These are phyloP conservation scores for Ananas comosus DNA, from an alignment of 176 grass and related monocot genomes.

Conservation along the genomic window DNA sequence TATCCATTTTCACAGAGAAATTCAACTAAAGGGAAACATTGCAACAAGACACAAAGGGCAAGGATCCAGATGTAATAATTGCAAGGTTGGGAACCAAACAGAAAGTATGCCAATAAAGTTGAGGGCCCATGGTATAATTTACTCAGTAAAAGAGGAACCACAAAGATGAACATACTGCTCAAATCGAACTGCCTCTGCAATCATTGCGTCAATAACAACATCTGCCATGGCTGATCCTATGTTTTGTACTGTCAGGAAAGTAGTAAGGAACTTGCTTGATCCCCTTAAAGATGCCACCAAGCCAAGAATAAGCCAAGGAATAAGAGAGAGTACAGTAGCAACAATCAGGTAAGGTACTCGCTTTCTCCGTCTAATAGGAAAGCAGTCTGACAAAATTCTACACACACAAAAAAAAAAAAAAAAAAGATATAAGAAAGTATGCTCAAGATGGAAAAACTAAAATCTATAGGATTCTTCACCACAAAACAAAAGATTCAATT, in stretches of 20 bases:
- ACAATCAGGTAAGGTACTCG: slow-evolving; percentile 62
- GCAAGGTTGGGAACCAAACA: no score
- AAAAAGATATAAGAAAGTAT: no score
- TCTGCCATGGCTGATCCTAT: slow-evolving; percentile 74
- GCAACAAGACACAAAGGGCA: no score
- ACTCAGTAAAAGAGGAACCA: slow-evolving; percentile 1
- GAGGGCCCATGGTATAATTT: no score
- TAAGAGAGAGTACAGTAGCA: slow-evolving; percentile 52
- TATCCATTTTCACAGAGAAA: no score
- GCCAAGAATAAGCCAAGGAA: slow-evolving; percentile 55
- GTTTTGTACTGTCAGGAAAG: slow-evolving; percentile 51
- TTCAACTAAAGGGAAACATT: no score
- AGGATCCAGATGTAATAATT: no score
- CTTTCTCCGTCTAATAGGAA: slow-evolving; percentile 58
- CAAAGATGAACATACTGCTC: slow-evolving; percentile 32
- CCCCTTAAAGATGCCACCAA: slow-evolving; percentile 37
- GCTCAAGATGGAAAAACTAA: no score
- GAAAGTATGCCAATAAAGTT: no score
- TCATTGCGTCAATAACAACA: slow-evolving; percentile 81
- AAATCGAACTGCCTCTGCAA: slow-evolving; percentile 60
- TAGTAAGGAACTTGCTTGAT: slow-evolving; percentile 43
- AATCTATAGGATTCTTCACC: no score
- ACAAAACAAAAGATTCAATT: no score
- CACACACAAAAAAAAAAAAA: not conserved
- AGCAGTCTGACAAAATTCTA: slow-evolving; percentile 70